Base-by-base conservation (phyloP, 2,329 filamentous ascomycete species). In the Colletotrichum theobromicola region DNA sequence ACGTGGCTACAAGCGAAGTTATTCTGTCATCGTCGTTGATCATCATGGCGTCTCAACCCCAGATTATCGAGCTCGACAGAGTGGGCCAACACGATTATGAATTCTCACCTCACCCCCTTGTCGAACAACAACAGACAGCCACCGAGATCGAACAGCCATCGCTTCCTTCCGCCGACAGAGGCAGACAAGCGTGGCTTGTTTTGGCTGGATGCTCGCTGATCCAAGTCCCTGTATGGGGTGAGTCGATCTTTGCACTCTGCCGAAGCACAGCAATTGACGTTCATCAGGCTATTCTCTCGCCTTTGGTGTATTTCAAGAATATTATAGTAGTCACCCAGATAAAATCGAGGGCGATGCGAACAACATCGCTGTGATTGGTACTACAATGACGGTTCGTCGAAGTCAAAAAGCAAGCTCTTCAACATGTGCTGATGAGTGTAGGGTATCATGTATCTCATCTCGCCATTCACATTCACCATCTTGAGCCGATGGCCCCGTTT, bases 81-180 rank as follows among this genome's bases (percentile, higher is more conserved):
- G 4, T 24, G 5, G 3, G 2, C n/a, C 42, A 13, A 1, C 1
- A 7, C 2, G 10, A 50, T 4, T n/a, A 4, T 2, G n/a, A 13
- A 21, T 1, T n/a, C 13, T 21, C 42, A 0, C n/a, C 10, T 7
- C 10, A 13, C 0, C 7, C 3, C 42, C 0, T 6, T 6, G 13
- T 4, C 0, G 42, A 1, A 21, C 0, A 0, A 0, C n/a, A 21
- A 50, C 3, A 50, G 6, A 21, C 42, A 7, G 6, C 1, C 0
- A 4, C 1, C 4, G n/a, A 1, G 3, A 13, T 50, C 0, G 42
- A 50, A 50, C 42, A 50, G 1, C 1, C 42, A 2, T 13, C 42
- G 0, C 2, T 50, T 5, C n/a, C 42, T 21, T n/a, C n/a, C 3
- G 42, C 42, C 7, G 42, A 50, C 0, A 50, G 42, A 4, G 42